Conservation (phyloP, 139 green algal genomes). For the Zygnema cylindricum region DNA sequence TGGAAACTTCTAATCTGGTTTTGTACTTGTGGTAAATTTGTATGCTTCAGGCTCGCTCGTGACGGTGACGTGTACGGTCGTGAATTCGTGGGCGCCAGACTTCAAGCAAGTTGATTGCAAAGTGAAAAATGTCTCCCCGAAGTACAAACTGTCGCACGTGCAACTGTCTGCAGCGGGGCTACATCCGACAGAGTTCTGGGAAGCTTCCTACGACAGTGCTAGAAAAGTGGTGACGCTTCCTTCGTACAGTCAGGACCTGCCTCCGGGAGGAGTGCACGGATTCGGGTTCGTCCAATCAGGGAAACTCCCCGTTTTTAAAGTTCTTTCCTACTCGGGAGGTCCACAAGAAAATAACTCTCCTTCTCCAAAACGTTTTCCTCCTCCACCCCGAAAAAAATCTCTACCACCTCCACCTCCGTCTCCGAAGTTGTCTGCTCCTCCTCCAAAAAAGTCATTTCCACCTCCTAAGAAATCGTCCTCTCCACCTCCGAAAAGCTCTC, state of each 20-base stretch:
- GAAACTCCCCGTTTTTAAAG: neutral
- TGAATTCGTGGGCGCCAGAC: neutral
- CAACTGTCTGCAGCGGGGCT: neutral
- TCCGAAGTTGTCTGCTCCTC: neutral
- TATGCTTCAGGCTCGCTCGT: neutral
- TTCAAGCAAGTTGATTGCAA: neutral
- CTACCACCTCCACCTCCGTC: neutral
- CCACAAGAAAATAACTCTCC: neutral
- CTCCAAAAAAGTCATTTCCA: neutral
- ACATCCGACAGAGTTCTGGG: neutral
- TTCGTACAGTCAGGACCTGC: neutral
- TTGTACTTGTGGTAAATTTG: neutral
- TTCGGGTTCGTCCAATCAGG: constrained; percentile 36
- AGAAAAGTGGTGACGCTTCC: neutral
- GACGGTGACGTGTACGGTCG: neutral
- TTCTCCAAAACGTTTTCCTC: constrained; percentile 7
- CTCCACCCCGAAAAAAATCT: neutral
- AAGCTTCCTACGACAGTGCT: neutral
- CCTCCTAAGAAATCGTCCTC: neutral
- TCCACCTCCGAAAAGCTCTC: neutral
- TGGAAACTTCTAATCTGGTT: neutral
- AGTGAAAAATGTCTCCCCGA: neutral
- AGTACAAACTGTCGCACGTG: neutral
- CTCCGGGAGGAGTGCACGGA: neutral
- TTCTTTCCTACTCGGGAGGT: neutral